Evolutionary conservation across 345 rosid genomes (phyloP), one percentile per base, ranked within the genome.

Genomic region (Eucalyptus urophylla): DNA sequence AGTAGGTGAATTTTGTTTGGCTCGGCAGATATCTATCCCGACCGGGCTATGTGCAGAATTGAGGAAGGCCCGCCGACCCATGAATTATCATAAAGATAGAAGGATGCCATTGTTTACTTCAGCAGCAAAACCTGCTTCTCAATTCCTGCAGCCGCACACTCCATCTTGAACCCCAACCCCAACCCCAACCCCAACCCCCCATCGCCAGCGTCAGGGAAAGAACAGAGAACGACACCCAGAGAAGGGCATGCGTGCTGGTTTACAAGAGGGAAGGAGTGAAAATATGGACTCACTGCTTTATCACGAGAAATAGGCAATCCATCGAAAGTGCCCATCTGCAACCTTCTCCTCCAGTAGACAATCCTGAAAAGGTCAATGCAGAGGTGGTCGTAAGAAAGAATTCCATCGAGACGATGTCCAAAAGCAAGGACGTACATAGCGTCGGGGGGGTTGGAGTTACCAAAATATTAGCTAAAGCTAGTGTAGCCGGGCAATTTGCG

Each of bases 241-340:
- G 50, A 33, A 49, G 8, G 44, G 44, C 43, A 58, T 12, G 60
- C 2, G 45, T 45, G 58, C 60, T 14, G 56, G 53, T 40, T 49
- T 47, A 56, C 88, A 45, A 90, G 10, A 40, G 80, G 49, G 90
- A 45, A 60, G 60, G 49, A 56, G 58, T 81, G 56, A 76, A 89
- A 89, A 45, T 89, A 40, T 87, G 86, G 88, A 90, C 94, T 92
- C 92, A 98, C 99, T 86, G 93, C 94, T 93, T 98, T 98, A 56
- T 97, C 97, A 16, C 94, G 94, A 88, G 98, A 96, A 88, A 98
- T 95, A 27, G 98, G 99, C 95, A 98, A 92, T 91, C 97, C 98
- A 91, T 96, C 95, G 72, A 98, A 97, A 89, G 96, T 90, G 87
- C 97, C 95, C 99, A 98, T 97, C 89, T 92, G 92, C 62, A 86